Evolutionary conservation across 352 stramenopile species (phyloP).

Genomic region (Globisporangium cylindrosporum): DNA sequence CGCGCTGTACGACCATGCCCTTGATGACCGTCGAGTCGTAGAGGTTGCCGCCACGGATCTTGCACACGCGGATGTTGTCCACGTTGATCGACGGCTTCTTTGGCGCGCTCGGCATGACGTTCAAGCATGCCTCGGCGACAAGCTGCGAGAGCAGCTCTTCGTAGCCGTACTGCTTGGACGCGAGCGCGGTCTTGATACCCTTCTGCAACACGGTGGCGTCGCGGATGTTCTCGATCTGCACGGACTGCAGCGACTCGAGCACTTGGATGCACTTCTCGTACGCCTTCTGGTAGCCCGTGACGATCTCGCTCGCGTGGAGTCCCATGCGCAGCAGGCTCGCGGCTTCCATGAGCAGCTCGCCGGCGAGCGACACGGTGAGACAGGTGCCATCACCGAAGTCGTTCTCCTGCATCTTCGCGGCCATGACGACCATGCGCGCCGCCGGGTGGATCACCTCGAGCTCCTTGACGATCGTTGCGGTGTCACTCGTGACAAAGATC

Average conservation of each 20-base stretch:
- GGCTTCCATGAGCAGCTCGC: slow-evolving; percentile 96
- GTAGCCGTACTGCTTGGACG: slow-evolving; percentile 97
- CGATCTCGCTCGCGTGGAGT: slow-evolving; percentile 97
- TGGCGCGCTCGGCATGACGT: slow-evolving; percentile 87
- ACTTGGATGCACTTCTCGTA: slow-evolving; percentile 93
- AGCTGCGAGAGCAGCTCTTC: slow-evolving; percentile 93
- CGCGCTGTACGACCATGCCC: slow-evolving; percentile 96
- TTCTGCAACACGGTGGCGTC: slow-evolving; percentile 85
- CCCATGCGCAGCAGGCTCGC: slow-evolving; percentile 96
- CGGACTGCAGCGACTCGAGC: slow-evolving; percentile 86
- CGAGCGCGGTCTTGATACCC: slow-evolving; percentile 93
- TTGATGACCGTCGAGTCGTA: slow-evolving; percentile 95
- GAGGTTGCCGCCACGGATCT: slow-evolving; percentile 97
- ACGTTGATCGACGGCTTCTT: slow-evolving; percentile 92
- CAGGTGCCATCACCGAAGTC: slow-evolving; percentile 97
- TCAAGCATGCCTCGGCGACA: slow-evolving; percentile 94
- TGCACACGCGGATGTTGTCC: slow-evolving; percentile 97
- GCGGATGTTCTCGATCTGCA: slow-evolving; percentile 78
- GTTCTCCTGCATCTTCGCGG: slow-evolving; percentile 98
- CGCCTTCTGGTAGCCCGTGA: slow-evolving; percentile 96
- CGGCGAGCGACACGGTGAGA: slow-evolving; percentile 96
- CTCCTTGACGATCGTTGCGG: slow-evolving; percentile 99
- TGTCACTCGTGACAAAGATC: slow-evolving; percentile 99
- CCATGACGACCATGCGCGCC: slow-evolving; percentile 98
- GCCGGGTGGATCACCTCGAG: slow-evolving; percentile 98